A percentile compares a stretch with the other conserved stretches of the same genome.
Evolutionary conservation across 768 basidiomycete species (phyloP).

Genomic region (Psilocybe azurescens): DNA sequence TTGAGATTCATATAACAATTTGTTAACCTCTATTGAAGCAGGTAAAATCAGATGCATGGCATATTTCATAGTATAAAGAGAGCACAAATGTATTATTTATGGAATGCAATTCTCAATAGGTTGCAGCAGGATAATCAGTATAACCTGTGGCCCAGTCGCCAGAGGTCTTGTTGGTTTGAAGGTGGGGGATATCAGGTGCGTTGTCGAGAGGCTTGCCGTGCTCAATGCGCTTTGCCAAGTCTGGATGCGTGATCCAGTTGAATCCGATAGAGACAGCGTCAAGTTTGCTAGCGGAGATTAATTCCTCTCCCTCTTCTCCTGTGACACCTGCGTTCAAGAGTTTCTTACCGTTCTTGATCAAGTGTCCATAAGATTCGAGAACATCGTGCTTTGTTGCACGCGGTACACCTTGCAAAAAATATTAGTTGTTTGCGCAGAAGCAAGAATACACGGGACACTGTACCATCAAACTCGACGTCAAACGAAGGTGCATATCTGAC

Average conservation of each 20-base stretch:
- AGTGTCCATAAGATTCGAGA: conserved; percentile 40
- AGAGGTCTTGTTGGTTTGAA: conserved; percentile 27
- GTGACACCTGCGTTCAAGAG: conserved; percentile 43
- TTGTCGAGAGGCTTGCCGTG: not conserved
- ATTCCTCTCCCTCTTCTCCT: conserved; percentile 40
- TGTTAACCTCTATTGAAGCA: no score
- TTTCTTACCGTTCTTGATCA: conserved; percentile 41
- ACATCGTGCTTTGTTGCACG: conserved; percentile 47
- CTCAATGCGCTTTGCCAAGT: conserved; percentile 31
- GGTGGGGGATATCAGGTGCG: conserved; percentile 14
- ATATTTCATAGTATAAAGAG: no score
- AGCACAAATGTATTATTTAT: not conserved
- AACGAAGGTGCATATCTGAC: conserved; percentile 28
- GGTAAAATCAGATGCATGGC: no score
- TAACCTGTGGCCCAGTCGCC: conserved; percentile 34
- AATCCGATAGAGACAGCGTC: conserved; percentile 45
- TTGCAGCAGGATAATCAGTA: conserved; percentile 33
- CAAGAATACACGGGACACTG: conserved; percentile 36
- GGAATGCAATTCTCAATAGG: not conserved
- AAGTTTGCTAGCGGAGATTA: conserved; percentile 37
- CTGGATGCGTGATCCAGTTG: conserved; percentile 46
- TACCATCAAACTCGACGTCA: conserved; percentile 38
- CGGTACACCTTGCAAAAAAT: conserved; percentile 28
- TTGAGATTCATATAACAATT: no score
- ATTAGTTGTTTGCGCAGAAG: conserved; percentile 37